Conservation (phyloP, 2,329 filamentous ascomycete genomes). For the Passalora sequoiae region DNA sequence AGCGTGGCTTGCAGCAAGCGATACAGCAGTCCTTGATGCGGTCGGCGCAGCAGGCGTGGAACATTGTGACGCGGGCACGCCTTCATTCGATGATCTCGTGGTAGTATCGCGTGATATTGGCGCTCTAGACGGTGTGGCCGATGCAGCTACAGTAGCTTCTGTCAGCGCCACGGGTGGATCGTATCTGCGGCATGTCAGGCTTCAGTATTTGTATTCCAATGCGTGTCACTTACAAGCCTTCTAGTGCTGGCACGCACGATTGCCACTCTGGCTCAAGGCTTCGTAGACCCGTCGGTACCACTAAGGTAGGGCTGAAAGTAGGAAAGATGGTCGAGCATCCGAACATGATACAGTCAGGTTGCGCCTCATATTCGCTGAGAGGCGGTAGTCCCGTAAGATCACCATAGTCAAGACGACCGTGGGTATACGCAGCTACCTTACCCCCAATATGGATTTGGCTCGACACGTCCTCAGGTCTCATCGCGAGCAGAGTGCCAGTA, state of each 20-base stretch:
- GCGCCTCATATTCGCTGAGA: conserved; percentile 9
- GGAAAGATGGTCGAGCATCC: conserved; percentile 15
- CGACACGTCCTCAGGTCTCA: conserved; percentile 12
- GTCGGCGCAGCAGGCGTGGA: background rate
- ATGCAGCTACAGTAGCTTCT: background rate
- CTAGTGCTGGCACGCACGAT: conserved; percentile 7
- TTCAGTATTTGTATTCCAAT: no score
- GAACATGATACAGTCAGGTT: conserved; percentile 14
- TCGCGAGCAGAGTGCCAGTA: conserved; percentile 12
- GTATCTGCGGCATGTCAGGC: conserved; percentile 1
- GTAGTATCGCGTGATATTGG: no score
- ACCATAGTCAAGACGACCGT: conserved; percentile 10
- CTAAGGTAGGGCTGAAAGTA: conserved; percentile 13
- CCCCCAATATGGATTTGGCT: conserved; percentile 13
- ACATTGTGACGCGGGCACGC: no score
- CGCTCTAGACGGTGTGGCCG: background rate
- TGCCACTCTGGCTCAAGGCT: conserved; percentile 14
- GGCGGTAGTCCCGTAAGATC: conserved; percentile 14
- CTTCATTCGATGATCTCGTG: no score
- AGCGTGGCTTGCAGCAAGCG: no score
- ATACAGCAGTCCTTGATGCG: background rate
- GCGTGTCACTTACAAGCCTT: conserved; percentile 9
- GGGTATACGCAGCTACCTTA: conserved; percentile 7
- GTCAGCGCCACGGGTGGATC: conserved; percentile 5
- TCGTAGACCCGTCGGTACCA: conserved; percentile 11